Base-by-base conservation (phyloP, 2,329 filamentous ascomycete species). In the Pseudovirgaria hyperparasitica region DNA sequence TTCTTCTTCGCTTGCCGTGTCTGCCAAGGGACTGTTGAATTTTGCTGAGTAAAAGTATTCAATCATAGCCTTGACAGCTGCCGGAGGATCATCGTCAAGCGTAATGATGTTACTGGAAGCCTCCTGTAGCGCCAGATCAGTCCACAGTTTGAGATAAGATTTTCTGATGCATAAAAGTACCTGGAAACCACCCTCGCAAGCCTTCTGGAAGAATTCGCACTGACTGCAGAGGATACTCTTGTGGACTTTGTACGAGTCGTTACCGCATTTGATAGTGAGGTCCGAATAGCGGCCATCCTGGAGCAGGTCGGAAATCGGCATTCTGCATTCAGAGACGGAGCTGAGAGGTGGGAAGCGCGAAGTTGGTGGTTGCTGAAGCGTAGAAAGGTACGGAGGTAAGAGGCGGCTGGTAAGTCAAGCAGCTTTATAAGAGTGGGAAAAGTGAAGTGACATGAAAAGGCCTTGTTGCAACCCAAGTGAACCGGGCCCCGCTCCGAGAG, bases 11-110 rank as follows among this genome's bases (percentile, higher is more conserved):
- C n/a, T n/a, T n/a, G n/a, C n/a, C n/a, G n/a, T n/a, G n/a, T n/a
- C n/a, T n/a, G n/a, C n/a, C n/a, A n/a, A n/a, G n/a, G n/a, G n/a
- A n/a, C n/a, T n/a, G n/a, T n/a, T n/a, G n/a, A n/a, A n/a, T n/a
- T n/a, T n/a, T n/a, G n/a, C n/a, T n/a, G n/a, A n/a, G 21, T 45
- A 45, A 16, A 41, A 22, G 21, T 35, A 43, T 4, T 34, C n/a
- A 7, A 43, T 26, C 16, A 43, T 25, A 11, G 38, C 35, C 15
- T 35, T 29, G 16, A 40, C 33, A 26, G 40, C 42, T 6, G 37
- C 32, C 4, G 40, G 40, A 5, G 43, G 36, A 12, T 41, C 39
- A 10, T 38, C 32, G 4, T 31, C 32, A 16, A 42, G 27, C 15
- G 37, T n/a, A 14, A 42, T 37, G 4, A 23, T 13, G 16, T 25